Conservation (phyloP, 2,329 filamentous ascomycete genomes). For the Aspergillus hortae region DNA sequence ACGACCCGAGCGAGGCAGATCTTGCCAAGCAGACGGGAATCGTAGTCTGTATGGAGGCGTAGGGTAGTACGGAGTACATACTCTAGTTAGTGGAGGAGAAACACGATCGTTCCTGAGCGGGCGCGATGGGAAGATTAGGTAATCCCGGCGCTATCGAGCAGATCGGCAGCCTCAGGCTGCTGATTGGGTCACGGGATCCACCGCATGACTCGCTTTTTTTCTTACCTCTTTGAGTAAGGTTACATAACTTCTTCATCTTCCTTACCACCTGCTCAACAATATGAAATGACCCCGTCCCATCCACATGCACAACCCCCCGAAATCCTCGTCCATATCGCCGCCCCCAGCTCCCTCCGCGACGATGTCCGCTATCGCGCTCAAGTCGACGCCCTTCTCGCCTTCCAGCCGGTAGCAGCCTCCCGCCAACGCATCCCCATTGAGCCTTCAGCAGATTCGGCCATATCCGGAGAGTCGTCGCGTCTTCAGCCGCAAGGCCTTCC, state of each 20-base stretch:
- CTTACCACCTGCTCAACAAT: not conserved
- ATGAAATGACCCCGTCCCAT: not conserved
- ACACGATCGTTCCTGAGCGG: not conserved
- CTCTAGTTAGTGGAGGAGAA: not conserved
- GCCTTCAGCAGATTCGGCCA: not conserved
- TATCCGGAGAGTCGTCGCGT: too few species aligned
- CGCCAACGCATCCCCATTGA: constrained; percentile 18
- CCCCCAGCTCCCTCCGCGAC: constrained; percentile 33
- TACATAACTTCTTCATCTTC: too few species aligned
- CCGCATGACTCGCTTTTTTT: constrained; percentile 3
- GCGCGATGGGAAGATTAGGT: not conserved
- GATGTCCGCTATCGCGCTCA: constrained; percentile 39
- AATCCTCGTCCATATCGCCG: constrained; percentile 42
- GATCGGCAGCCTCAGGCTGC: constrained; percentile 4
- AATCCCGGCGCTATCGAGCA: not conserved
- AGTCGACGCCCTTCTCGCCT: constrained; percentile 34
- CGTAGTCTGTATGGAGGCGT: not conserved
- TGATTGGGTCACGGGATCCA: not conserved
- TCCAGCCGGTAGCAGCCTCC: constrained; percentile 24
- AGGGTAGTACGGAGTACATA: too few species aligned
- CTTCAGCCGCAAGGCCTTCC: too few species aligned
- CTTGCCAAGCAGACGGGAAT: not conserved
- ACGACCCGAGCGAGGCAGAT: not conserved
- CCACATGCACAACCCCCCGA: constrained; percentile 14
- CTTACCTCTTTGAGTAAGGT: too few species aligned